Evolutionary conservation across 2,329 filamentous ascomycete species (phyloP).

Genomic region (Fusarium sp.): DNA sequence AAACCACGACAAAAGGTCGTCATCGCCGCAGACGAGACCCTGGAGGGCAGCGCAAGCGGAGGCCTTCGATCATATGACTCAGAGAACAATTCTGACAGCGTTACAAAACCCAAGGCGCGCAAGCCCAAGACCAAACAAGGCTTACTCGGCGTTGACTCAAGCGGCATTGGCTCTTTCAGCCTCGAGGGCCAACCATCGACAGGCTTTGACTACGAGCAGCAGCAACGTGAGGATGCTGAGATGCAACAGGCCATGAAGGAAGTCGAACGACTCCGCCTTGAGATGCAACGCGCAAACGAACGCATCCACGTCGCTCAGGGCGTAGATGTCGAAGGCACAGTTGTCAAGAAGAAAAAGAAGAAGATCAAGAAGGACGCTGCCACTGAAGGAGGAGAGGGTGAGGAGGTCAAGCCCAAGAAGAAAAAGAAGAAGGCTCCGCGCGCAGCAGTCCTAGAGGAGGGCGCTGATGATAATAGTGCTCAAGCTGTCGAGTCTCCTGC

Average conservation of each 20-base stretch:
- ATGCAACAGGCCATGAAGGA: conserved; percentile 91
- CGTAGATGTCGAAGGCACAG: conserved; percentile 75
- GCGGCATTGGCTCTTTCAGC: conserved; percentile 80
- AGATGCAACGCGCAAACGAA: conserved; percentile 90
- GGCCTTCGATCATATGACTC: conserved; percentile 67
- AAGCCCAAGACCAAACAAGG: conserved; percentile 73
- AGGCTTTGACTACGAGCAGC: conserved; percentile 73
- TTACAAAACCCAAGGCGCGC: conserved; percentile 64
- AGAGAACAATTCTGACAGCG: conserved; percentile 65
- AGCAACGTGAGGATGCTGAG: conserved; percentile 85
- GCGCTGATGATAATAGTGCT: conserved; percentile 40
- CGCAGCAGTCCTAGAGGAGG: conserved; percentile 30
- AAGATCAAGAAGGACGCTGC: conserved; percentile 62
- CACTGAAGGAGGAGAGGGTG: conserved; percentile 35
- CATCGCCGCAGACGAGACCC: conserved; percentile 81
- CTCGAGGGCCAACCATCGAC: conserved; percentile 67
- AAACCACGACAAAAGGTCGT: conserved; percentile 73
- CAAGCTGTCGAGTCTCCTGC: conserved; percentile 37
- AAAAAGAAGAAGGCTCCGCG: conserved; percentile 55
- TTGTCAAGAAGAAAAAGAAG: conserved; percentile 77
- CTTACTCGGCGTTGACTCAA: conserved; percentile 89
- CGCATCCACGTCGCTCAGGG: conserved; percentile 79
- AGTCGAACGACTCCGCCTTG: conserved; percentile 86
- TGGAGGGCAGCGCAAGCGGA: conserved; percentile 68
- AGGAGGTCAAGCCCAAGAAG: conserved; percentile 45